Percentiles rank a stretch among this genome's conserved stretches.
Conservation (phyloP, 2,329 filamentous ascomycete genomes). For the Ascochyta viciae-villosae region DNA sequence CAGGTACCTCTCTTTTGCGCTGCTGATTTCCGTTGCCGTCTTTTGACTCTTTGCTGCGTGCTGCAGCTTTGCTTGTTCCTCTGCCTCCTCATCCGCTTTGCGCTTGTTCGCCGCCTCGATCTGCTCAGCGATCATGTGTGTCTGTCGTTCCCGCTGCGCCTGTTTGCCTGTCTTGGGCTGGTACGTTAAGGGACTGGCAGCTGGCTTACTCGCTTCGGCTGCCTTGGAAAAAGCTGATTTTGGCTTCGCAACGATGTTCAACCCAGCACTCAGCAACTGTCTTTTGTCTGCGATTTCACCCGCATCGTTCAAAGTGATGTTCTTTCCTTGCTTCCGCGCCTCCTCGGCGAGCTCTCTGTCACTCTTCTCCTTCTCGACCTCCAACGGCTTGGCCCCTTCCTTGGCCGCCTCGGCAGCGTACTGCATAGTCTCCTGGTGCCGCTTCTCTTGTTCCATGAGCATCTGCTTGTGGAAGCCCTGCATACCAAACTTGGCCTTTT, state of each 20-base stretch:
- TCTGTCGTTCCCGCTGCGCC: slow-evolving; percentile 77
- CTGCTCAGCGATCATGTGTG: slow-evolving; percentile 79
- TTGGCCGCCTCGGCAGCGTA: slow-evolving; percentile 60
- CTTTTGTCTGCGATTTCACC: slow-evolving; percentile 84
- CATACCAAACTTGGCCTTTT: slow-evolving; percentile 74
- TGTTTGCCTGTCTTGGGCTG: slow-evolving; percentile 58
- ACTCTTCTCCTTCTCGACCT: slow-evolving; percentile 56
- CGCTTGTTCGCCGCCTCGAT: slow-evolving; percentile 76
- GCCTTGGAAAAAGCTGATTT: slow-evolving; percentile 51
- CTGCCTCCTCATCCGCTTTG: slow-evolving; percentile 71
- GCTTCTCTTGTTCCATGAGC: slow-evolving; percentile 72
- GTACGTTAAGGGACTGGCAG: slow-evolving; percentile 32
- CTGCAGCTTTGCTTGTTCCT: slow-evolving; percentile 69
- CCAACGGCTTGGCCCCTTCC: slow-evolving; percentile 4
- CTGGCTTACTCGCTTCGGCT: slow-evolving; percentile 21
- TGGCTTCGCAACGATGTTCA: slow-evolving; percentile 74
- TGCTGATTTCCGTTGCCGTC: slow-evolving; percentile 76
- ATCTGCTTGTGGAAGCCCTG: slow-evolving; percentile 78
- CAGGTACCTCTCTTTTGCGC: slow-evolving; percentile 80
- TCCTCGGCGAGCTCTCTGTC: slow-evolving; percentile 72
- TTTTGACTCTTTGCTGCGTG: slow-evolving; percentile 77
- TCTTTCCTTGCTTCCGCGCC: slow-evolving; percentile 67
- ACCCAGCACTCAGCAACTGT: slow-evolving; percentile 76
- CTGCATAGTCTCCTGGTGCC: slow-evolving; percentile 73
- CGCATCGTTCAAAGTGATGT: slow-evolving; percentile 79